Percentiles rank a stretch among this genome's conserved stretches.
Conservation (phyloP, 805 yeast genomes). For the Diddensiella caesifluorescens region DNA sequence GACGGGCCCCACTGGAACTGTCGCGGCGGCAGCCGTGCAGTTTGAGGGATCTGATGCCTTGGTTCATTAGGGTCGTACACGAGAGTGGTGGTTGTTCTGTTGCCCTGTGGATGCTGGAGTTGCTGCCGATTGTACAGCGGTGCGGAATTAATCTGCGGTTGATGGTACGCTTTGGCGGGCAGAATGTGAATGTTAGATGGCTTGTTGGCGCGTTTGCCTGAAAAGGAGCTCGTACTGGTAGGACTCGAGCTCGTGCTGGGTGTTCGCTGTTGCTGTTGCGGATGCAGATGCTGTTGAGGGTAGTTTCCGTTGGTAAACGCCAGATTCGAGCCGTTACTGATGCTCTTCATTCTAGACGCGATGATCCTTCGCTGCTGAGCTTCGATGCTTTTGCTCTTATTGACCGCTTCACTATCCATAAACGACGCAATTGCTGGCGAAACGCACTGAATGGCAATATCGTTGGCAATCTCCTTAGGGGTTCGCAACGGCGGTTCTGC, state of each 20-base stretch:
- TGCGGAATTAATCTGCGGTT: conserved; percentile 4
- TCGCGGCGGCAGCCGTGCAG: conserved; percentile 5
- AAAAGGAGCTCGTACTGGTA: no score
- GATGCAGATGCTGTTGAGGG: no score
- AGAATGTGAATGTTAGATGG: conserved; percentile 2
- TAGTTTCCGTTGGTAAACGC: no score
- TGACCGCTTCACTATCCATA: conserved; percentile 23
- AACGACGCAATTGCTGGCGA: conserved; percentile 29
- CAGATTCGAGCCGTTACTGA: no score
- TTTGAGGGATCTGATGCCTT: conserved; percentile 2
- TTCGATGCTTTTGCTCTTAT: conserved; percentile 24
- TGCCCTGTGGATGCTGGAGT: no score
- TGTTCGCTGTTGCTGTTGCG: no score
- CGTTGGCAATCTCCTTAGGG: conserved; percentile 29
- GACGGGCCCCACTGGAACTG: not conserved
- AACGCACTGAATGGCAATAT: conserved; percentile 30
- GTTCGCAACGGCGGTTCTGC: conserved; percentile 13
- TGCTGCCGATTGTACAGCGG: no score
- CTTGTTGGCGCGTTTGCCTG: conserved; percentile 1
- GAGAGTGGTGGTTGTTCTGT: no score
- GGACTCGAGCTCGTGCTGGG: no score
- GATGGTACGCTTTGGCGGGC: not conserved
- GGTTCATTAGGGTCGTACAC: no score
- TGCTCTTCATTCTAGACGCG: conserved; percentile 20
- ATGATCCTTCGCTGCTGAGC: conserved; percentile 28